phyloP scores from a whole-genome alignment of 2,329 filamentous ascomycete species.

The Cytospora chrysosperma region DNA sequence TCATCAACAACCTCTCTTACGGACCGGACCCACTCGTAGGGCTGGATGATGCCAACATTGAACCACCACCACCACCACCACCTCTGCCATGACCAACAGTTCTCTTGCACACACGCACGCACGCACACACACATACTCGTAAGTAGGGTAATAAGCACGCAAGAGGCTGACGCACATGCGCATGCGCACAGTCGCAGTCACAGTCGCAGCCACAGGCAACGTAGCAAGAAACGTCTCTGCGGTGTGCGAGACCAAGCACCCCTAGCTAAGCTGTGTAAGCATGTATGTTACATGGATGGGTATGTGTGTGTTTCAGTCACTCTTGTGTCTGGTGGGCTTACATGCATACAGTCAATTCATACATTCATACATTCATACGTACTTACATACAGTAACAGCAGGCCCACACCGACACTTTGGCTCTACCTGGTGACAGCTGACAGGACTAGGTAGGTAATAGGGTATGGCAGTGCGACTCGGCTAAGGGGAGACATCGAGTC shows the following conservation, averaged over 20 bases:
- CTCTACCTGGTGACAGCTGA: not conserved
- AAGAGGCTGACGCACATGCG: not conserved
- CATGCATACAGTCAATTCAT: too few relatives aligned
- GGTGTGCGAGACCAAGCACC: too few relatives aligned
- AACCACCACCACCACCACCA: too few relatives aligned
- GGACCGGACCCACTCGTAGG: conserved; percentile 1
- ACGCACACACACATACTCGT: too few relatives aligned
- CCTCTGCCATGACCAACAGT: not conserved
- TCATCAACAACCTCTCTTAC: not conserved
- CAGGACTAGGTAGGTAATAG: not conserved
- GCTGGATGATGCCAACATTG: not conserved
- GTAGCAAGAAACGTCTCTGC: not conserved
- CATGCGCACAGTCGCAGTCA: too few relatives aligned
- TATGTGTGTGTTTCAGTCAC: not conserved
- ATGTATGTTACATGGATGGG: not conserved
- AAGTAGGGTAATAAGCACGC: not conserved
- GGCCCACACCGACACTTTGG: not conserved
- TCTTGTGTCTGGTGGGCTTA: not conserved
- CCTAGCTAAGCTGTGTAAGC: too few relatives aligned
- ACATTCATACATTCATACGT: too few relatives aligned
- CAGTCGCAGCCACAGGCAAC: not conserved
- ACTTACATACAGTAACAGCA: too few relatives aligned
- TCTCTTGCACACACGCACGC: not conserved
- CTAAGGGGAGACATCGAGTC: too few relatives aligned
- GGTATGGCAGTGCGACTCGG: not conserved